Percentiles rank a stretch among this genome's conserved stretches.
These are phyloP conservation scores for Lophiostoma macrostomum DNA, from an alignment of 495 filamentous ascomycete species.

Conservation along the genomic window DNA sequence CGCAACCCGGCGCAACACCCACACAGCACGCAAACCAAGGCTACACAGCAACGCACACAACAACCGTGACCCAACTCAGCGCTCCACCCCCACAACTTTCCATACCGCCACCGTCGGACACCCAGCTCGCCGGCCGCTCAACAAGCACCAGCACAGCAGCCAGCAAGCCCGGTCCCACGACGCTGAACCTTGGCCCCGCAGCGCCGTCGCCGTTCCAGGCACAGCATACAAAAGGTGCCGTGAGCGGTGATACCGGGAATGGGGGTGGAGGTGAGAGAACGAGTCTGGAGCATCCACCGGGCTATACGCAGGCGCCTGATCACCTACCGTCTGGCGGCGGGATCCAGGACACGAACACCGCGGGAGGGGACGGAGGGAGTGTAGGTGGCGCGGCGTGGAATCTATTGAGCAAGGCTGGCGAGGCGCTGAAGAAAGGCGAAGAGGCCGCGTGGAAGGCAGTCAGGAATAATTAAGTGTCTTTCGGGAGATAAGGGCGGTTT, in stretches of 20 bases:
- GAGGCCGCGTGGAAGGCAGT: conserved; percentile 28
- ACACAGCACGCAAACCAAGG: neutral
- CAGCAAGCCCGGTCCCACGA: conserved; percentile 19
- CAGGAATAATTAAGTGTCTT: conserved; percentile 9
- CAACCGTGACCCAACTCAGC: conserved; percentile 13
- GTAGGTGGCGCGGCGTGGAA: conserved; percentile 23
- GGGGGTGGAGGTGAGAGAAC: neutral
- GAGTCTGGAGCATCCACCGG: conserved; percentile 25
- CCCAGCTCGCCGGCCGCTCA: conserved; percentile 14
- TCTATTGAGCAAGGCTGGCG: conserved; percentile 22
- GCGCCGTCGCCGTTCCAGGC: conserved; percentile 13
- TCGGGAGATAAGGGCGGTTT: neutral
- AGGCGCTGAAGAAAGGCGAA: conserved; percentile 27
- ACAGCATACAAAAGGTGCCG: conserved; percentile 8
- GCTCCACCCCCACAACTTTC: conserved; percentile 20
- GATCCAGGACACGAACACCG: neutral
- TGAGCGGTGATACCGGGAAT: neutral
- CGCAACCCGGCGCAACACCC: conserved; percentile 5
- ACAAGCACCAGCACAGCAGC: conserved; percentile 7
- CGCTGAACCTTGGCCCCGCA: conserved; percentile 21
- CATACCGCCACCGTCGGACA: conserved; percentile 19
- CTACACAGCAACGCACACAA: conserved; percentile 19
- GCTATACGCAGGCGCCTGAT: conserved; percentile 15
- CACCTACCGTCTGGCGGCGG: conserved; percentile 3
- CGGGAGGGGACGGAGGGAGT: conserved; percentile 6